Base-by-base conservation (phyloP, 768 basidiomycete species). In the Suillus subalutaceus region DNA sequence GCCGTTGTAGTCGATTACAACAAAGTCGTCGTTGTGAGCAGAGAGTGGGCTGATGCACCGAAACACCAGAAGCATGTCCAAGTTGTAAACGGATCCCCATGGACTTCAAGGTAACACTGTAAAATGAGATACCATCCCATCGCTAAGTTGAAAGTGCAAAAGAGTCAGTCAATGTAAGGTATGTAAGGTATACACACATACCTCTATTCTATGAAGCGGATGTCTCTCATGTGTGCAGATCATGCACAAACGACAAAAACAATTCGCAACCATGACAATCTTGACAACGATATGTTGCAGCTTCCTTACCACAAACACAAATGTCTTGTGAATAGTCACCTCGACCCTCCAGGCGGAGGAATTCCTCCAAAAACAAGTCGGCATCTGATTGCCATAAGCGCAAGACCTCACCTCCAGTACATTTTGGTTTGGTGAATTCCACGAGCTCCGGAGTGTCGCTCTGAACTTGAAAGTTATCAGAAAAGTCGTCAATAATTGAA, bases 31-130 rank as follows among this genome's bases (percentile, higher is more conserved):
- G 18, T 50, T 37, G 53, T 57, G 61, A 5, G 61, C 67, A 12
- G 61, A n/a, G 18, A 44, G 18, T 41, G 64, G 43, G 32, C 15
- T 35, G 10, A 15, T 9, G 32, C n/a, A 62, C 78, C 7, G 0
- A 3, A n/a, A 62, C 53, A 50, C 67, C 65, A 16, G 30, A 32
- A 32, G 6, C 38, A 55, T 76, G 75, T 12, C 74, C 74, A 26
- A 75, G 67, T 23, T 73, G 74, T 1, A 73, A 61, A 3, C 65
- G 56, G 9, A 75, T 53, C 2, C 75, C 73, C 1, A 75, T 15
- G 20, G 43, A 30, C 53, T 72, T 73, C 18, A 73, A 63, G 10
- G 62, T 60, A 0, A 59, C 53, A 6, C 56, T 50, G 30, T 70
- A 46, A 32, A 72, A 75, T 59, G 63, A 72, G 13, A 40, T 23